These are phyloP conservation scores for Zea luxurians DNA, from an alignment of 176 grass and related monocot species.

Conservation along the genomic window DNA sequence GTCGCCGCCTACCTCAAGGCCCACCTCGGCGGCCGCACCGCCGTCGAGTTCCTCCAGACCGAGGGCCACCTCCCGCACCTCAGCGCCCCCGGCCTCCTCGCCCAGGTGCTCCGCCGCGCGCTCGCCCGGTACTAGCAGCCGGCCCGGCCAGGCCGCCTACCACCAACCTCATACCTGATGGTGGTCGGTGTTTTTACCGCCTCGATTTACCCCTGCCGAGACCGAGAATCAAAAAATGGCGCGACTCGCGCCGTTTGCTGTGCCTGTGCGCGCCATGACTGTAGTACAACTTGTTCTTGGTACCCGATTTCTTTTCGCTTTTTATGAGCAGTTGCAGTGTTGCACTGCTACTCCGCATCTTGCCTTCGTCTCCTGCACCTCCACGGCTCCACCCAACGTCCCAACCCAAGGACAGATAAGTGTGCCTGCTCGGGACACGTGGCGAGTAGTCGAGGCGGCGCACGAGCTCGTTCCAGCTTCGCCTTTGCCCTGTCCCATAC, in stretches of 20 bases:
- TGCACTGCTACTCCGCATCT: neutral
- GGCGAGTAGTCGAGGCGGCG: constrained; percentile 27
- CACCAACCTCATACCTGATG: neutral
- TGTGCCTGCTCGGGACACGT: constrained; percentile 11
- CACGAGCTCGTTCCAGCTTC: neutral
- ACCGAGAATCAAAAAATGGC: constrained; percentile 26
- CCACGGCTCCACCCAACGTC: too few relatives aligned
- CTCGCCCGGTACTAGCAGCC: constrained; percentile 46
- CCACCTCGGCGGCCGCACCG: constrained; percentile 75
- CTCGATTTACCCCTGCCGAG: constrained; percentile 6
- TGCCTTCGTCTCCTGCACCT: neutral
- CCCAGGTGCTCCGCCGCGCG: constrained; percentile 69
- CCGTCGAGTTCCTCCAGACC: constrained; percentile 67
- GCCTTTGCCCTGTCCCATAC: neutral
- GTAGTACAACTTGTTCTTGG: neutral
- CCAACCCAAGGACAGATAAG: neutral
- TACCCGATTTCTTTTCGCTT: constrained; percentile 1
- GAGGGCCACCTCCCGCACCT: constrained; percentile 98
- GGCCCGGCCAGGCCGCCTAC: too few relatives aligned
- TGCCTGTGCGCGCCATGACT: neutral
- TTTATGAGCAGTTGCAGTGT: neutral
- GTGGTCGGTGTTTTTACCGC: constrained; percentile 20
- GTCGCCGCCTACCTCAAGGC: constrained; percentile 70
- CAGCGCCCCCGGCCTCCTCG: constrained; percentile 75
- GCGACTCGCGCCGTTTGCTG: constrained; percentile 3